These are phyloP conservation scores for Yamadazyma kitorensis DNA, from an alignment of 805 yeast species.

Conservation along the genomic window DNA sequence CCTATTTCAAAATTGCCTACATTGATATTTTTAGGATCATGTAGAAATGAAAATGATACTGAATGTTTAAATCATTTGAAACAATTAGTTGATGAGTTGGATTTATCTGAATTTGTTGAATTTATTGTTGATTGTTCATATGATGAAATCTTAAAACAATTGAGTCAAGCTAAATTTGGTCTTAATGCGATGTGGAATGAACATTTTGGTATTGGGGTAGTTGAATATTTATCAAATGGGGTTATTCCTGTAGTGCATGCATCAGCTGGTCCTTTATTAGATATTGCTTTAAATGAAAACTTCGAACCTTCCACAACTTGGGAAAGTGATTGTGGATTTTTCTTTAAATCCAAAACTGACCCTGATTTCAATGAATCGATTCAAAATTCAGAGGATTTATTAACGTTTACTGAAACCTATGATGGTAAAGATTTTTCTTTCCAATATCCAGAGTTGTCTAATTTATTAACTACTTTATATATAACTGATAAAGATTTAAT, in stretches of 20 bases:
- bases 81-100: constrained; percentile 30
- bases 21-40: constrained; percentile 79
- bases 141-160: constrained; percentile 51
- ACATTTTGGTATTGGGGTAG: constrained; percentile 97
- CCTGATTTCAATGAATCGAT: constrained; percentile 53
- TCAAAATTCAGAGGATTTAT: constrained; percentile 1
- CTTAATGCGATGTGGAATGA: constrained; percentile 99
- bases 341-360: constrained; percentile 68
- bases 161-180: constrained; percentile 66
- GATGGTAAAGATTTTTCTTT: constrained; percentile 1
- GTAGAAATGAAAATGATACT: constrained; percentile 67
- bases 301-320: constrained; percentile 14
- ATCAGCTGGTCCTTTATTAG: constrained; percentile 91
- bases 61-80: constrained; percentile 52
- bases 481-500: constrained; percentile 26
- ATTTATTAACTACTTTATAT: constrained; percentile 45
- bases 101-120: constrained; percentile 36
- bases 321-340: constrained; percentile 66
- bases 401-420: neutral
- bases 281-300: constrained; percentile 56
- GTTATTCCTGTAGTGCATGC: constrained; percentile 88
- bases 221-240: constrained; percentile 86
- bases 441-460: constrained; percentile 46
- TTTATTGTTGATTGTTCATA: constrained; percentile 77
- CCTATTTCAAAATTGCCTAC: constrained; percentile 41